Conservation (phyloP, 306 rosid genomes). For the Sophora flavescens region DNA sequence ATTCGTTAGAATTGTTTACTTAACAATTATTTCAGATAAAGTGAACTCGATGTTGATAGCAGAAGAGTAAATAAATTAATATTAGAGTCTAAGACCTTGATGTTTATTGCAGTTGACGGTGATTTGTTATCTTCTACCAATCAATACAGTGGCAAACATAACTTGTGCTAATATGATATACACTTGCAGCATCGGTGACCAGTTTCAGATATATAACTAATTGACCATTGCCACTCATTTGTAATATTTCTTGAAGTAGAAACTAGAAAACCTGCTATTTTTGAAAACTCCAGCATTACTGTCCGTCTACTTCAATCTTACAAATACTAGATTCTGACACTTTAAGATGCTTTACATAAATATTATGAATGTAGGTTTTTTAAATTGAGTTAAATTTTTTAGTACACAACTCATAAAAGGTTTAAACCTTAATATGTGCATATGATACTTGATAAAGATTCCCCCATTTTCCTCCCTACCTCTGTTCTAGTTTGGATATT, state of each 20-base stretch:
- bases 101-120: constrained; percentile 16
- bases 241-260: not conserved
- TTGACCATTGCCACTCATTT: not conserved
- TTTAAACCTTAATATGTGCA: not conserved
- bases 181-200: not conserved
- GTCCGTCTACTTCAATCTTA: not conserved
- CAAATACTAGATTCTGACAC: constrained; percentile 7
- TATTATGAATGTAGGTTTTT: not conserved
- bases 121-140: not conserved
- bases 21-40: not conserved
- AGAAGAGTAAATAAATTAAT: not conserved
- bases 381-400: constrained; percentile 1
- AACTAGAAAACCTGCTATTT: constrained; percentile 16
- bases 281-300: not conserved
- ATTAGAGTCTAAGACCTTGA: not conserved
- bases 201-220: not conserved
- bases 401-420: not conserved
- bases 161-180: not conserved
- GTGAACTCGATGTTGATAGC: constrained; percentile 5
- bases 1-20: not conserved
- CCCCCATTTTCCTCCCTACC: constrained; percentile 2
- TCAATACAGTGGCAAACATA: not conserved
- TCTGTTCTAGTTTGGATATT: constrained; percentile 14
- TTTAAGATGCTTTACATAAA: not conserved
- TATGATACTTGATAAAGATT: constrained; percentile 22